Percentiles rank a stretch among this genome's conserved stretches.
These are phyloP conservation scores for Clarireedia monteithiana DNA, from an alignment of 2,329 filamentous ascomycete genomes.

Conservation along the genomic window DNA sequence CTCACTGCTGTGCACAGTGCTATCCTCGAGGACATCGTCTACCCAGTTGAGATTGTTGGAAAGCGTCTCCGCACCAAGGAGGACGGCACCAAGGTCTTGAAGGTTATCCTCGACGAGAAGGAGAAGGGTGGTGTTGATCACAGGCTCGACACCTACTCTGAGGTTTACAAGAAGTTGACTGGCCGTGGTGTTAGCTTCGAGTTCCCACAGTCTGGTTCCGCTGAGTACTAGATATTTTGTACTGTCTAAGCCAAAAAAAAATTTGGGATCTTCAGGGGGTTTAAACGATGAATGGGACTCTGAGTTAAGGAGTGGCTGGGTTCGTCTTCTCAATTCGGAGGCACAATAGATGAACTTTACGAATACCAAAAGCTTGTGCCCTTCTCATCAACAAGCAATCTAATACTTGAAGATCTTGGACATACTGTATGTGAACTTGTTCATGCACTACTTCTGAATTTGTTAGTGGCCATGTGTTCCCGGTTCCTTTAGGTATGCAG, in stretches of 20 bases:
- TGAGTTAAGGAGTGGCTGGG: neutral
- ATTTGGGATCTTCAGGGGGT: slow-evolving; percentile 2
- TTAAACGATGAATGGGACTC: neutral
- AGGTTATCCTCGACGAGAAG: slow-evolving; percentile 99
- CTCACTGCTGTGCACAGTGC: slow-evolving; percentile 98
- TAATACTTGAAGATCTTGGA: neutral
- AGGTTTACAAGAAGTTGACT: slow-evolving; percentile 98
- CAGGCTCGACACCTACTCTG: slow-evolving; percentile 97
- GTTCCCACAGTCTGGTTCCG: slow-evolving; percentile 78
- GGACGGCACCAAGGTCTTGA: slow-evolving; percentile 96
- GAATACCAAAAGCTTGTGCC: slow-evolving; percentile 10
- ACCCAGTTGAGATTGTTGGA: slow-evolving; percentile 99
- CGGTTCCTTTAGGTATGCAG: too few relatives aligned
- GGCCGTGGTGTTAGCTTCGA: slow-evolving; percentile 96
- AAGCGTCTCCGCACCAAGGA: slow-evolving; percentile 98
- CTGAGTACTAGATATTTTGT: slow-evolving; percentile 66
- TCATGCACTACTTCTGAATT: too few relatives aligned
- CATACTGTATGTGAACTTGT: too few relatives aligned
- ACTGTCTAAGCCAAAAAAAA: neutral
- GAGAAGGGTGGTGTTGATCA: slow-evolving; percentile 99
- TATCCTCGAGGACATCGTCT: slow-evolving; percentile 96
- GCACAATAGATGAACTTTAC: slow-evolving; percentile 9
- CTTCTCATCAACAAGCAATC: slow-evolving; percentile 2
- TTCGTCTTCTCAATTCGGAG: neutral
- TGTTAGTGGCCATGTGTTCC: too few relatives aligned